Evolutionary conservation across 768 basidiomycete genomes (phyloP), one percentile per base, ranked within the genome.

Genomic region (Tylopilus sp.): DNA sequence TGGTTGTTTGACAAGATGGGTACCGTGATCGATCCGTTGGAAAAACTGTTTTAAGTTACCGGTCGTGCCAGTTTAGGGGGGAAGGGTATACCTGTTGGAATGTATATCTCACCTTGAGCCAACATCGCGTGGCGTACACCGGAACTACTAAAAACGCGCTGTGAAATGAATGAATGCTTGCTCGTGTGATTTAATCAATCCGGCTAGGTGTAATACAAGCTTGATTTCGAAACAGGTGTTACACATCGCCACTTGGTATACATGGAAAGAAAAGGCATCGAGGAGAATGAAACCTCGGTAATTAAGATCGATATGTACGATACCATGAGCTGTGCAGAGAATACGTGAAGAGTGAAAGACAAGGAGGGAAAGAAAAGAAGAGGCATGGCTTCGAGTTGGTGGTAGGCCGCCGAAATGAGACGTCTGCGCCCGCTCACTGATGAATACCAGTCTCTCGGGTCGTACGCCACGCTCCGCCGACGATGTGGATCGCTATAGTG

Each of bases 21-120:
- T 26, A 71, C 77, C 21, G 77, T 88, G 57, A 88, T 89, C 65
- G 76, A 84, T 56, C 86, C 86, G 10, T 61, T 88, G 66, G 78
- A 81, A 61, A 86, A 85, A 58, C 59, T 77, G 48, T 67, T 65
- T 38, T 78, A 41, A 47, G 46, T 8, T 12, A 21, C 21, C 38
- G 20, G 20, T 2, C 28, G 28, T 28, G 28, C 7, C 28, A 10
- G 28, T 28, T 28, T 28, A 28, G 28, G 28, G 28, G 28, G 11
- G 11, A 7, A 8, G n/a, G n/a, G n/a, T n/a, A 28, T 26, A 26
- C 26, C 26, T 26, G 26, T 9, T 26, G 5, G 26, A 26, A 26
- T 26, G 4, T 28, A 28, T 28, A 28, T 28, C 28, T 26, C 26
- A 35, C 6, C 31, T 13, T 12, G 39, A 11, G 4, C 28, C 5